Conservation (phyloP, 352 stramenopile genomes). For the Globisporangium nodosum region DNA sequence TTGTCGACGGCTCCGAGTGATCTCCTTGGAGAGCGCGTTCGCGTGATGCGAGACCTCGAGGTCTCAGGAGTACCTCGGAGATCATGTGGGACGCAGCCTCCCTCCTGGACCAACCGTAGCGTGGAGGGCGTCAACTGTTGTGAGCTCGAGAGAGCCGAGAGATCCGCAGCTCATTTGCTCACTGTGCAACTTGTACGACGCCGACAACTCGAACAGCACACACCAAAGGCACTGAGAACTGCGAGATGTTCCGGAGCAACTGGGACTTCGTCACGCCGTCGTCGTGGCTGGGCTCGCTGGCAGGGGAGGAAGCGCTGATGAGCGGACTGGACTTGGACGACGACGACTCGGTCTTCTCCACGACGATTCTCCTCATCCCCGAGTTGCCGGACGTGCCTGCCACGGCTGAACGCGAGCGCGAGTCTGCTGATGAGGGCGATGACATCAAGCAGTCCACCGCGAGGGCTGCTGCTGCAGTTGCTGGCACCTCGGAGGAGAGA, state of each 20-base stretch:
- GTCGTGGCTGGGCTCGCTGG: constrained; percentile 40
- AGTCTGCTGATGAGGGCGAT: background rate
- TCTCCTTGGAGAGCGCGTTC: too few relatives aligned
- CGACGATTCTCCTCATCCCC: constrained; percentile 19
- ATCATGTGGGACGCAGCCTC: too few relatives aligned
- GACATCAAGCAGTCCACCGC: background rate
- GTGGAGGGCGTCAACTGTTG: too few relatives aligned
- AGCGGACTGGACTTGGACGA: constrained; percentile 9
- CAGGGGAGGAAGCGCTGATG: constrained; percentile 47
- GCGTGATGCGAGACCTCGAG: too few relatives aligned
- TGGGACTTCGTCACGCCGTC: constrained; percentile 50
- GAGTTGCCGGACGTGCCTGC: too few relatives aligned
- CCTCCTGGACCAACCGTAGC: too few relatives aligned
- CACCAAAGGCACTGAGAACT: background rate
- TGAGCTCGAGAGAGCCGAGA: too few relatives aligned
- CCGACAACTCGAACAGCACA: too few relatives aligned
- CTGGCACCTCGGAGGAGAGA: background rate
- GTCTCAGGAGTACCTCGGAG: too few relatives aligned
- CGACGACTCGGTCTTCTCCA: constrained; percentile 6
- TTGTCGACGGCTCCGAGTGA: too few relatives aligned
- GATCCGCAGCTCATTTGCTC: too few relatives aligned
- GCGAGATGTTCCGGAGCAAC: constrained; percentile 35
- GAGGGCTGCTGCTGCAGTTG: background rate
- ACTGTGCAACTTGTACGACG: too few relatives aligned
- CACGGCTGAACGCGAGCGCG: constrained; percentile 5